Percentiles rank a stretch among this genome's conserved stretches.
phyloP scores from a whole-genome alignment of 2,329 filamentous ascomycete species.

The Paecilomyces dactylethromorphus region DNA sequence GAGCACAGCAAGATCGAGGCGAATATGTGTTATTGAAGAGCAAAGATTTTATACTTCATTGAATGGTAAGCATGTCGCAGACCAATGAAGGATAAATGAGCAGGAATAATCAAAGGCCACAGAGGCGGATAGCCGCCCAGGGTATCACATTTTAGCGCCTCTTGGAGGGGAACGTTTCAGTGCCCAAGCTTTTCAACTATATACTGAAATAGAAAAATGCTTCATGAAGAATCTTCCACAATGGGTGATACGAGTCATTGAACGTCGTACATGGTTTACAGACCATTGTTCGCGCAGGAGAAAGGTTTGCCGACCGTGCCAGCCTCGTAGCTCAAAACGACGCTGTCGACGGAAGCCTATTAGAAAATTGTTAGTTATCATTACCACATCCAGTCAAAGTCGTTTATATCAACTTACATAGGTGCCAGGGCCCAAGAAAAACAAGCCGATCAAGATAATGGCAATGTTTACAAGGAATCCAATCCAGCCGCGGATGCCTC shows the following conservation, averaged over 20 bases:
- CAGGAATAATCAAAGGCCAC: not conserved
- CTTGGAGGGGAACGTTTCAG: not conserved
- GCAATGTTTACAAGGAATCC: conserved; percentile 57
- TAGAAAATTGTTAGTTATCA: conserved; percentile 5
- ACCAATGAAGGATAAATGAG: not conserved
- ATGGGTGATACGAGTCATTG: not conserved
- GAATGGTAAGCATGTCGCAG: not conserved
- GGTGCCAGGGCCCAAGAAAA: conserved; percentile 76
- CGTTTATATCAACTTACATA: conserved; percentile 46
- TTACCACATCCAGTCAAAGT: conserved; percentile 32
- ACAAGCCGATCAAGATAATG: conserved; percentile 68
- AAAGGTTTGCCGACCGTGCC: conserved; percentile 66
- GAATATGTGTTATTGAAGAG: not conserved
- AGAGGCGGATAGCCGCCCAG: not conserved
- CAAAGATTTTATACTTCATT: not conserved
- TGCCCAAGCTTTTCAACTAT: not conserved
- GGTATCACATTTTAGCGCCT: not conserved
- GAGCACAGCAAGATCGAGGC: not conserved
- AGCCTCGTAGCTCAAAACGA: conserved; percentile 61
- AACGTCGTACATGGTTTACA: conserved; percentile 6
- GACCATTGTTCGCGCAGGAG: conserved; percentile 53
- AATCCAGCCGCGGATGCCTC: conserved; percentile 37
- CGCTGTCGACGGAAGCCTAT: conserved; percentile 37
- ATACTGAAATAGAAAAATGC: not conserved
- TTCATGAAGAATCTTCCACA: not conserved